phyloP scores from a whole-genome alignment of 1,284 basidiomycete species.

The Naganishia liquefaciens region DNA sequence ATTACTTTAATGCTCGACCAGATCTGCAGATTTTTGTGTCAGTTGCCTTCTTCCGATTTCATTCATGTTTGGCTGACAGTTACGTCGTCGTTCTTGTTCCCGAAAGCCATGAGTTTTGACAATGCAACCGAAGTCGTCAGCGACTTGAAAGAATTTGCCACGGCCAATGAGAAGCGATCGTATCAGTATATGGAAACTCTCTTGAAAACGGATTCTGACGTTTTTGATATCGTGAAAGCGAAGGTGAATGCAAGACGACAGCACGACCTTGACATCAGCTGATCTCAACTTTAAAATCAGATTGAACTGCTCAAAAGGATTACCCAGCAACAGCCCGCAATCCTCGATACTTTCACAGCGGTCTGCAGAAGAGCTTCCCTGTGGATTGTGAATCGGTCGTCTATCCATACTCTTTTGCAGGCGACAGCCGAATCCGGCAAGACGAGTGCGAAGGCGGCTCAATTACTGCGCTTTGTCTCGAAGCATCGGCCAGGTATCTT shows the following conservation, averaged over 20 bases:
- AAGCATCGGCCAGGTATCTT: conserved; percentile 75
- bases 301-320: conserved; percentile 74
- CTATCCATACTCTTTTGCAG: conserved; percentile 71
- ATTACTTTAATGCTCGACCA: conserved; percentile 62
- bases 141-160: conserved; percentile 81
- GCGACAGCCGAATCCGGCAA: conserved; percentile 57
- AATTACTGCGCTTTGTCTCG: conserved; percentile 62
- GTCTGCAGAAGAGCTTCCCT: conserved; percentile 72
- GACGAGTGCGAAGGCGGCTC: conserved; percentile 40
- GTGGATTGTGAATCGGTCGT: conserved; percentile 78
- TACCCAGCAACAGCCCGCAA: conserved; percentile 66
- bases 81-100: background rate
- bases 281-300: conserved; percentile 50
- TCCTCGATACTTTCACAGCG: conserved; percentile 69
- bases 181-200: conserved; percentile 81
- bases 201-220: conserved; percentile 77
- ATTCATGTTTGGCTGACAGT: background rate
- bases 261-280: background rate
- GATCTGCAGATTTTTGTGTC: conserved; percentile 63
- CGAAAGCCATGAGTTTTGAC: conserved; percentile 58
- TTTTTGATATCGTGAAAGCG: conserved; percentile 77
- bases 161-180: conserved; percentile 77
- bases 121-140: conserved; percentile 73
- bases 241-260: conserved; percentile 58
- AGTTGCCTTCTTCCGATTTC: conserved; percentile 15